These are phyloP conservation scores for Pseudogymnoascus sp. DNA, from an alignment of 2,329 filamentous ascomycete species.

Conservation along the genomic window DNA sequence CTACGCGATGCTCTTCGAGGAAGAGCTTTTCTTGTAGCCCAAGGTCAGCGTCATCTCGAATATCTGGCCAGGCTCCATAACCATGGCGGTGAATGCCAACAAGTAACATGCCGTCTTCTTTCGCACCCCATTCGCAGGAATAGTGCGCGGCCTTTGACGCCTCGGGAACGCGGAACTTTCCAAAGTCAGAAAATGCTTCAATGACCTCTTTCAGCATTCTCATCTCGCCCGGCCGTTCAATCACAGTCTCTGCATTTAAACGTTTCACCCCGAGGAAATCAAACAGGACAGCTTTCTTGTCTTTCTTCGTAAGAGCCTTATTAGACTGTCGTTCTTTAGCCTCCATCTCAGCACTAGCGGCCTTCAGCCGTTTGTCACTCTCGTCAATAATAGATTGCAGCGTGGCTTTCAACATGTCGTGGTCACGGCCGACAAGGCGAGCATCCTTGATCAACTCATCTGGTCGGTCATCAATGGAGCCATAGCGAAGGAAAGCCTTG, in stretches of 20 bases:
- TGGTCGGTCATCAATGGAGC: conserved; percentile 77
- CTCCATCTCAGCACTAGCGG: conserved; percentile 56
- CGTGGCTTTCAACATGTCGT: conserved; percentile 66
- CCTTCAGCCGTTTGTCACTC: conserved; percentile 63
- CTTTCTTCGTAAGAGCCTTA: conserved; percentile 86
- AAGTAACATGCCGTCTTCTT: conserved; percentile 94
- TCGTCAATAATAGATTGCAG: conserved; percentile 60
- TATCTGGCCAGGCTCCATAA: conserved; percentile 91
- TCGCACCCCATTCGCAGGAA: conserved; percentile 81
- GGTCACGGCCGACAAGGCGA: conserved; percentile 72
- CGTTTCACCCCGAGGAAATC: conserved; percentile 91
- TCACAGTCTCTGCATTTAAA: conserved; percentile 88
- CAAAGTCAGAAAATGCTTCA: conserved; percentile 56
- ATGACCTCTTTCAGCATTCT: conserved; percentile 72
- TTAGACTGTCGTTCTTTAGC: conserved; percentile 61
- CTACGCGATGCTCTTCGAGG: conserved; percentile 94
- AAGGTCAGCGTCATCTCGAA: conserved; percentile 83
- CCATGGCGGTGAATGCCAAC: conserved; percentile 89
- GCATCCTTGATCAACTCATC: conserved; percentile 85
- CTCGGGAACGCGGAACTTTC: conserved; percentile 77
- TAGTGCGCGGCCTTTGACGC: conserved; percentile 90
- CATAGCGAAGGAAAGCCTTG: conserved; percentile 82
- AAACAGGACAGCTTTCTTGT: conserved; percentile 93
- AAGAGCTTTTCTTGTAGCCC: conserved; percentile 87
- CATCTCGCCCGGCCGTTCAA: conserved; percentile 85